phyloP scores from a whole-genome alignment of 2,329 filamentous ascomycete species.

The Coccinonectria pachysandricola region DNA sequence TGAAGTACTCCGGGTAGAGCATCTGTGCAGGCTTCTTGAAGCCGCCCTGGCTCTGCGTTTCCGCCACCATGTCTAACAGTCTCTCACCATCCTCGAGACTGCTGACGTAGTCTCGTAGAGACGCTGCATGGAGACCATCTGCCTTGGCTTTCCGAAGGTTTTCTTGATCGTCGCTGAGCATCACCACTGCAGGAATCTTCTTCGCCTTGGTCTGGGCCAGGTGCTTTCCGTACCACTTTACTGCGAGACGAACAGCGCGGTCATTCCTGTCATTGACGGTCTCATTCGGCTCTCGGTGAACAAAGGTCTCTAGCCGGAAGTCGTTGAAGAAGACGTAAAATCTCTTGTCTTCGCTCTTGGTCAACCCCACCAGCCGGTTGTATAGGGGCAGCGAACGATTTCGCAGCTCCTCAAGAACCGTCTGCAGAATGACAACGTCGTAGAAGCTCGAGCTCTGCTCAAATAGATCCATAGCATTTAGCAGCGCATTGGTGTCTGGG shows the following conservation, averaged over 20 bases:
- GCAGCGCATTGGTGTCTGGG: slow-evolving; percentile 89
- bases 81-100: slow-evolving; percentile 75
- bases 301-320: slow-evolving; percentile 85
- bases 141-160: slow-evolving; percentile 73
- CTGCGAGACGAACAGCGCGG: slow-evolving; percentile 74
- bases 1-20: slow-evolving; percentile 83
- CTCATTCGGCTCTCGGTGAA: slow-evolving; percentile 64
- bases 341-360: slow-evolving; percentile 91
- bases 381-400: slow-evolving; percentile 91
- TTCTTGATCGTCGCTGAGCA: slow-evolving; percentile 87
- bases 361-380: slow-evolving; percentile 81
- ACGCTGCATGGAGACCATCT: slow-evolving; percentile 61
- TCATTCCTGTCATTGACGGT: slow-evolving; percentile 96
- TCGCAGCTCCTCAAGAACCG: slow-evolving; percentile 89
- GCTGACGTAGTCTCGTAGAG: slow-evolving; percentile 67
- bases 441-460: slow-evolving; percentile 87
- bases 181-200: slow-evolving; percentile 66
- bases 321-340: slow-evolving; percentile 99
- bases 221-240: slow-evolving; percentile 85
- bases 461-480: slow-evolving; percentile 95
- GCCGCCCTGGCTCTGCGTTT: slow-evolving; percentile 59
- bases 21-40: slow-evolving; percentile 53
- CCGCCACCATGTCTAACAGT: slow-evolving; percentile 86
- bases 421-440: slow-evolving; percentile 94
- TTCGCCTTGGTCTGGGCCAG: slow-evolving; percentile 53